phyloP scores from a whole-genome alignment of 495 filamentous ascomycete genomes.

The Aspergillus nidulans region DNA sequence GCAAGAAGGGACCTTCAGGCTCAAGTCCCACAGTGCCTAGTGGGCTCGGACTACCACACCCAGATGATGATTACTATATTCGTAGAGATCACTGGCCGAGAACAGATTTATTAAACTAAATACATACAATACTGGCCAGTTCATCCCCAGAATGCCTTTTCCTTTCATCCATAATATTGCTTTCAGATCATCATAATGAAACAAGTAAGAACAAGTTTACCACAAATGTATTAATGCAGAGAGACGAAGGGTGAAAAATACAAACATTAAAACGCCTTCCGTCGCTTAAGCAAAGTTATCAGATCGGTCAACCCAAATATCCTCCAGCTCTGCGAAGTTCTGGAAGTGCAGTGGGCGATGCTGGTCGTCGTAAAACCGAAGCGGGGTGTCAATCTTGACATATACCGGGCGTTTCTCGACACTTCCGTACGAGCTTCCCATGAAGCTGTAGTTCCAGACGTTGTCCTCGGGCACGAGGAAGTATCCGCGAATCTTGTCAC shows the following conservation, averaged over 20 bases:
- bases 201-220: conserved; percentile 3
- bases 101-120: conserved; percentile 9
- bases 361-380: conserved; percentile 85
- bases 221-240: conserved; percentile 3
- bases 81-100: conserved; percentile 2
- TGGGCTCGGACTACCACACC: background rate
- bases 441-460: conserved; percentile 97
- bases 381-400: conserved; percentile 89
- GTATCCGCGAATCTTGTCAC: conserved; percentile 87
- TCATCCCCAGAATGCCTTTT: conserved; percentile 18
- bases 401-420: conserved; percentile 86
- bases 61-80: background rate
- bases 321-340: conserved; percentile 87
- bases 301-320: conserved; percentile 79
- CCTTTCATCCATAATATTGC: conserved; percentile 21
- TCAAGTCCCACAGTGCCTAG: conserved; percentile 1
- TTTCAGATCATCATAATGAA: conserved; percentile 17
- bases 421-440: conserved; percentile 80
- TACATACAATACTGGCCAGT: conserved; percentile 5
- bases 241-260: conserved; percentile 12
- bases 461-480: conserved; percentile 91
- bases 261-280: conserved; percentile 22
- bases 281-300: conserved; percentile 73
- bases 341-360: conserved; percentile 94
- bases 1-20: background rate